Conservation (phyloP, 495 filamentous ascomycete genomes). For the Penicillium atrosanguineum region DNA sequence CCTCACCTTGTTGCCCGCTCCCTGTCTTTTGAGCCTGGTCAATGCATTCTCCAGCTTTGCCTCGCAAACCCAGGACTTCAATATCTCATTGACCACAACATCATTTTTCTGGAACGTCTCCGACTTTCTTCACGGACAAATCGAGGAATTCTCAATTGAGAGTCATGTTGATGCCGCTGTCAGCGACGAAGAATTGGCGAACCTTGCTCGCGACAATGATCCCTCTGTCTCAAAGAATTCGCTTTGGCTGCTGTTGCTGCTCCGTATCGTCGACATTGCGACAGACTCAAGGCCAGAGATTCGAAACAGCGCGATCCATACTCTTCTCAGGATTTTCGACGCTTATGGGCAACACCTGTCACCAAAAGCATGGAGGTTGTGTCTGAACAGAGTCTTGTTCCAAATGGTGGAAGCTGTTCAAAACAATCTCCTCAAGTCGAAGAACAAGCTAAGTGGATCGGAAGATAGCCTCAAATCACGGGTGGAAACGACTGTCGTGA, state of each 20-base stretch:
- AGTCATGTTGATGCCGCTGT: slow-evolving; percentile 35
- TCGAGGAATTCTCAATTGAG: slow-evolving; percentile 45
- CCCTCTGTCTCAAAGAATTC: slow-evolving; percentile 49
- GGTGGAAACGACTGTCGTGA: slow-evolving; percentile 74
- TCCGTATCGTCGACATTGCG: slow-evolving; percentile 72
- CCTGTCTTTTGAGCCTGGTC: slow-evolving; percentile 77
- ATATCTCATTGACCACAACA: slow-evolving; percentile 89
- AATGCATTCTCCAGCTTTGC: slow-evolving; percentile 87
- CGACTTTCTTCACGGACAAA: slow-evolving; percentile 66
- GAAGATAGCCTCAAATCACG: slow-evolving; percentile 52
- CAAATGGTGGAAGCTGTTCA: slow-evolving; percentile 59
- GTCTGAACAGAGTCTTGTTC: slow-evolving; percentile 76
- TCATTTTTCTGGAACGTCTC: slow-evolving; percentile 96
- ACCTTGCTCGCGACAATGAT: slow-evolving; percentile 34
- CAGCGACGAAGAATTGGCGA: slow-evolving; percentile 39
- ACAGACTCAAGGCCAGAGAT: slow-evolving; percentile 79
- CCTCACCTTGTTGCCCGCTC: slow-evolving; percentile 70
- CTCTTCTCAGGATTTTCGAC: slow-evolving; percentile 86
- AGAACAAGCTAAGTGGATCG: slow-evolving; percentile 19
- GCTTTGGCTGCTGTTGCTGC: slow-evolving; percentile 82
- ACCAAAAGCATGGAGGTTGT: slow-evolving; percentile 78
- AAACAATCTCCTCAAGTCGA: slow-evolving; percentile 19
- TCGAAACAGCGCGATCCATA: slow-evolving; percentile 88
- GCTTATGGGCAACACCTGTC: slow-evolving; percentile 80
- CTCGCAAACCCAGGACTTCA: slow-evolving; percentile 84